Evolutionary conservation across 2,329 filamentous ascomycete species (phyloP), one percentile per base, ranked within the genome.

Genomic region (Penicillium olsonii): DNA sequence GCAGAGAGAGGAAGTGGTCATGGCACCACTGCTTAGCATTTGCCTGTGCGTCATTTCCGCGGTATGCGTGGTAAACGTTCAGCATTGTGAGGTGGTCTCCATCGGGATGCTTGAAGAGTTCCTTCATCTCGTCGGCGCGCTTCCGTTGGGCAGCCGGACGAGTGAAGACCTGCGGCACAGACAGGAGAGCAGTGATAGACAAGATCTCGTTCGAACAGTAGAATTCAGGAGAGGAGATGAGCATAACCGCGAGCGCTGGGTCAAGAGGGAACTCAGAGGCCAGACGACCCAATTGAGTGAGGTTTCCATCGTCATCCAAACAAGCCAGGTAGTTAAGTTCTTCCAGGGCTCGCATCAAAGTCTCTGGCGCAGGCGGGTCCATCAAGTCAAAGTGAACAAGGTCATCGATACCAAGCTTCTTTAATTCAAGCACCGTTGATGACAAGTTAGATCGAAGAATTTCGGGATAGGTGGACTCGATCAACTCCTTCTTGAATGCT

Each of bases 181-280:
- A 97, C 17, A 99, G 84, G 10, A 99, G 83, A 1, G 94, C 88
- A 1, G 92, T 96, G 62, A 99, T 88, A 35, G 94, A 97, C 12
- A 99, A 81, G 34, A 99, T 94, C 77, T 99, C 94, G 72, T 97
- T 97, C 38, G 92, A 96, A 79, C 94, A 99, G 76, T 94, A 95
- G 73, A 99, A 99, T 67, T 99, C 94, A 10, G 94, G 92, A 7
- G 92, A 96, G 10, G 88, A 92, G 70, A 99, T 96, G 50, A 99
- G 82, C 94, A 99, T 97, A 55, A 99, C 95, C 0, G 94, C 94
- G 27, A 99, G 78, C 1, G 91, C 85, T 1, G 94, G 94, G 69
- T 99, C 95, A 18, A 99, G 83, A 29, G 94, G 94, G 66, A 97
- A 99, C 59, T 96, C 91, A 4, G 94, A 96, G 0, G 94, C 92